phyloP scores from a whole-genome alignment of 2,329 filamentous ascomycete species.

The Didymosphaeria variabile region DNA sequence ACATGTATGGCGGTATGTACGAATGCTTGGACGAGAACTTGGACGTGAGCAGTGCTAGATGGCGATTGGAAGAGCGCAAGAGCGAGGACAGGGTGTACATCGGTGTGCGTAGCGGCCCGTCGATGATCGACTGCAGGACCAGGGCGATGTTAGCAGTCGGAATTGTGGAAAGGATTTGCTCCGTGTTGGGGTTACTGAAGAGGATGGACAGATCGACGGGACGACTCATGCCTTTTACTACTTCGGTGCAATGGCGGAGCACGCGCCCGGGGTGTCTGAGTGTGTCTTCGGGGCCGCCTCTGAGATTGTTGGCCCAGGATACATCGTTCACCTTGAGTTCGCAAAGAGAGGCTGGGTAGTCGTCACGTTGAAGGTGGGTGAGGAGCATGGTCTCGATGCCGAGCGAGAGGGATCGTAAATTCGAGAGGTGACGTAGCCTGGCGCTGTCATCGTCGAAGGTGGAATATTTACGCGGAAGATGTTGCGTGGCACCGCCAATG shows the following conservation, averaged over 20 bases:
- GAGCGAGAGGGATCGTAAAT: constrained; percentile 40
- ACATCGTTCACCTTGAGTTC: constrained; percentile 39
- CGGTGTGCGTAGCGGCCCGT: constrained; percentile 27
- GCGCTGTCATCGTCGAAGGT: neutral
- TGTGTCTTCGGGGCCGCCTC: constrained; percentile 24
- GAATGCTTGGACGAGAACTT: constrained; percentile 26
- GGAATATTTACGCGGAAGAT: constrained; percentile 8
- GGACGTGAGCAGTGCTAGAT: constrained; percentile 36
- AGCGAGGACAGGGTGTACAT: constrained; percentile 38
- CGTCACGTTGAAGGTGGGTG: constrained; percentile 33
- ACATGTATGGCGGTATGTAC: constrained; percentile 48
- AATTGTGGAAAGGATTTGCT: constrained; percentile 16
- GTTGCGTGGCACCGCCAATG: constrained; percentile 32
- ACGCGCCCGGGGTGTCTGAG: constrained; percentile 21
- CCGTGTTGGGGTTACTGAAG: constrained; percentile 9
- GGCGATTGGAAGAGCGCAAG: constrained; percentile 31
- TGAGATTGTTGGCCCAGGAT: constrained; percentile 29
- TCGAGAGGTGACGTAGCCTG: constrained; percentile 31
- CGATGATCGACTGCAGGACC: constrained; percentile 28
- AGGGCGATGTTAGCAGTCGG: constrained; percentile 17
- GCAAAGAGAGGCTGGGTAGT: constrained; percentile 36
- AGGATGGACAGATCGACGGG: constrained; percentile 14
- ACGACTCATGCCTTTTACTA: constrained; percentile 4
- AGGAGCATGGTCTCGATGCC: constrained; percentile 39
- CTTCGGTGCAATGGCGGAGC: constrained; percentile 22